Evolutionary conservation across 805 yeast species (phyloP), one percentile per base, ranked within the genome.

Genomic region (Clavispora fructus): DNA sequence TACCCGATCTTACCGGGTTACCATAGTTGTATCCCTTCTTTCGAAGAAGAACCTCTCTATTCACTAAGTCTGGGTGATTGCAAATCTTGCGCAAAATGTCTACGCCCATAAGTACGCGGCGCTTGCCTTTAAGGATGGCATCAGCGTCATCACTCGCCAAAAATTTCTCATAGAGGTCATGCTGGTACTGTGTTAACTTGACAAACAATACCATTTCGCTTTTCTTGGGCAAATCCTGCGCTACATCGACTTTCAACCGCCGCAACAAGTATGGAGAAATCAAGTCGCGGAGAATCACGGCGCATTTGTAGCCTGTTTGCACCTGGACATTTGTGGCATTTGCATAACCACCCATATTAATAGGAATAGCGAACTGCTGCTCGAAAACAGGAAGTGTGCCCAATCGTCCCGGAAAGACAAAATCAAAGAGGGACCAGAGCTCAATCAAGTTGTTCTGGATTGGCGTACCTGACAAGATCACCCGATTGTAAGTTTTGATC

Each of bases 341-440:
- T 1, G 99, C 96, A 66, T 94, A 94, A 0, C 99, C 99, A n/a
- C 99, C 99, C 61, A 87, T 76, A 59, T 90, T 92, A 39, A 94
- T 94, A 0, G 99, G 99, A 6, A 83, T 73, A 2, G 96, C 85
- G 63, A 94, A 94, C 62, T 94, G 97, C 44, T 79, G 85, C 64
- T 91, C 95, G 57, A 94, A 94, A 0, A 94, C 92, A 0, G 99
- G 99, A 23, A 94, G 69, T 0, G 99, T 94, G 0, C 99, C 99
- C 19, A 94, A 67, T 50, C 95, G 72, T 0, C 99, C 99, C 0
- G 99, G 99, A 58, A 85, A 91, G 2, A 91, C 85, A 67, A 94
- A 94, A 59, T 94, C 99, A 68, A 94, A 92, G 40, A 94, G 67
- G 44, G 96, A 86, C 99, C 99, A 94, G 17, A 94, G 67, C 63